Percentiles rank a stretch among this genome's conserved stretches.
phyloP scores from a whole-genome alignment of 371 early-diverging fungal species.

The Mucor racemosus region DNA sequence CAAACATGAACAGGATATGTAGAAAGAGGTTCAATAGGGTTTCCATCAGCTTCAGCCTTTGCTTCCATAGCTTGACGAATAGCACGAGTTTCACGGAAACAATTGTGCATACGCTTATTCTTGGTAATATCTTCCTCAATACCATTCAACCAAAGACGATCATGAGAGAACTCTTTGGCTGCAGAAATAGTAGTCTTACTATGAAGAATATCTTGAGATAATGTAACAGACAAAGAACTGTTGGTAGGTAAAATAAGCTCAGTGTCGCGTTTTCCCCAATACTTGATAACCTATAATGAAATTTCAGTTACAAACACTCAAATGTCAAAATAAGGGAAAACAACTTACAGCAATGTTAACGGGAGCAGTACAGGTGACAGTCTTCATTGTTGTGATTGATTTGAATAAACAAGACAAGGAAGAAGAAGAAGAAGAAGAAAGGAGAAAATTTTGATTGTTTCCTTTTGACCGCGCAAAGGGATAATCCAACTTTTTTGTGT shows the following conservation, averaged over 20 bases:
- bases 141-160: slow-evolving; percentile 95
- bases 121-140: slow-evolving; percentile 83
- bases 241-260: slow-evolving; percentile 94
- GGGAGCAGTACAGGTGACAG: slow-evolving; percentile 92
- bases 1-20: slow-evolving; percentile 76
- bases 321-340: background rate
- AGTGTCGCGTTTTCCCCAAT: slow-evolving; percentile 98
- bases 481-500: background rate
- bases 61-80: slow-evolving; percentile 75
- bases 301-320: background rate
- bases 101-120: slow-evolving; percentile 84
- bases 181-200: slow-evolving; percentile 91
- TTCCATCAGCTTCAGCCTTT: slow-evolving; percentile 46
- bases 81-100: slow-evolving; percentile 81
- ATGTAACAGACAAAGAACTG: slow-evolving; percentile 94
- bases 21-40: slow-evolving; percentile 55
- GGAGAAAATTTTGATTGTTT: slow-evolving; percentile 4
- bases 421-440: slow-evolving; percentile 12
- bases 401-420: slow-evolving; percentile 24
- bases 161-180: slow-evolving; percentile 63
- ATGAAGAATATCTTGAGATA: slow-evolving; percentile 94
- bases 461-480: background rate
- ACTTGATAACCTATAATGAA: slow-evolving; percentile 77
- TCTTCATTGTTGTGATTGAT: slow-evolving; percentile 34
- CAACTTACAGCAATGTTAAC: slow-evolving; percentile 97